Percentiles rank a stretch among this genome's conserved stretches.
These are phyloP conservation scores for Psilocybe mexicana DNA, from an alignment of 1,284 basidiomycete genomes.

Conservation along the genomic window DNA sequence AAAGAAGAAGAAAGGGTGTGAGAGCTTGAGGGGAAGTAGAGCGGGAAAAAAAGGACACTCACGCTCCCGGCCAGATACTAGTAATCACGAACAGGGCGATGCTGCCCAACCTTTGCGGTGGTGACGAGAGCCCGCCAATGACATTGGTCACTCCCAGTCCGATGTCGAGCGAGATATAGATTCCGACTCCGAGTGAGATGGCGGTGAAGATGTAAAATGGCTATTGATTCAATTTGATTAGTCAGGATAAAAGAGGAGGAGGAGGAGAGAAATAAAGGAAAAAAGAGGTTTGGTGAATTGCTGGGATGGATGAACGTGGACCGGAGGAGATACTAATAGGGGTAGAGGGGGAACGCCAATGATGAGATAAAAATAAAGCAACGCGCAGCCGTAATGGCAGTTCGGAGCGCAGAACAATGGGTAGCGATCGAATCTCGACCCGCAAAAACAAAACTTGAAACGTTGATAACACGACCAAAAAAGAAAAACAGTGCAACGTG, in stretches of 20 bases:
- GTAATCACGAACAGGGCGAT: slow-evolving; percentile 79
- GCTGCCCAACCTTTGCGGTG: slow-evolving; percentile 55
- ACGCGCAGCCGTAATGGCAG: background rate
- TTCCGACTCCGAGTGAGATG: slow-evolving; percentile 68
- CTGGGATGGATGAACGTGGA: background rate
- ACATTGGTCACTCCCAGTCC: slow-evolving; percentile 60
- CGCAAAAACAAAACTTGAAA: background rate
- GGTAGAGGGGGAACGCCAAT: background rate
- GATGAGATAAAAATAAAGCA: background rate
- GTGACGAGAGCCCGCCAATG: slow-evolving; percentile 59
- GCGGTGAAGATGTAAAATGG: slow-evolving; percentile 62
- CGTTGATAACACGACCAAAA: background rate
- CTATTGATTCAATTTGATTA: slow-evolving; percentile 32
- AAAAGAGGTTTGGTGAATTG: background rate
- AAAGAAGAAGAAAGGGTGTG: background rate
- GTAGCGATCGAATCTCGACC: background rate
- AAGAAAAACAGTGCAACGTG: too few relatives aligned
- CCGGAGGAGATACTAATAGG: background rate
- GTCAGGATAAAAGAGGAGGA: background rate
- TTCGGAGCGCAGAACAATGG: background rate
- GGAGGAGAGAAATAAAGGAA: background rate
- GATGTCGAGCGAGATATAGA: slow-evolving; percentile 80
- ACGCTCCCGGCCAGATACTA: slow-evolving; percentile 83
- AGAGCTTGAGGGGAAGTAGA: background rate
- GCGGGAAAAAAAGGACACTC: slow-evolving; percentile 31